phyloP scores from a whole-genome alignment of 169 alveolate species.

The Plasmodium knowlesi region DNA sequence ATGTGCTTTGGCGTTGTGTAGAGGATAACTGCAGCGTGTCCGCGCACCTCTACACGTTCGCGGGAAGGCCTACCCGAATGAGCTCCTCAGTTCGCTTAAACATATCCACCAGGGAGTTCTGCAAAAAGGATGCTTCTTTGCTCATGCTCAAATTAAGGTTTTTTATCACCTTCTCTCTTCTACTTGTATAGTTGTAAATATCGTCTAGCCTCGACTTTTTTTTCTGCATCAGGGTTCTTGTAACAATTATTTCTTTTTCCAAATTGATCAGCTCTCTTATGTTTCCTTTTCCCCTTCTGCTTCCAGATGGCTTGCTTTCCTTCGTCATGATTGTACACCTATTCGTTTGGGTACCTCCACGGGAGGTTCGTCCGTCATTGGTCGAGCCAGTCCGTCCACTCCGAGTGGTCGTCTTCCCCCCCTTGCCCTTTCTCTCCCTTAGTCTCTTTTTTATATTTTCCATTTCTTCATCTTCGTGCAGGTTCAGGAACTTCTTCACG shows the following conservation, averaged over 20 bases:
- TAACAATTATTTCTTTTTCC: conserved; percentile 55
- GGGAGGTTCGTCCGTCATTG: background rate
- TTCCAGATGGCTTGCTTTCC: background rate
- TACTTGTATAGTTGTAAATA: conserved; percentile 40
- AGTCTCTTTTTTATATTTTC: conserved; percentile 8
- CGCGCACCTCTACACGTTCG: background rate
- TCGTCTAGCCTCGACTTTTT: conserved; percentile 37
- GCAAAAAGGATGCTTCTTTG: conserved; percentile 22
- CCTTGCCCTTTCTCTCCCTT: conserved; percentile 9
- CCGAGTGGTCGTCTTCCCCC: background rate
- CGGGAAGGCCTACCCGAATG: conserved; percentile 18
- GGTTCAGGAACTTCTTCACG: conserved; percentile 3
- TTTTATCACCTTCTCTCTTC: conserved; percentile 35
- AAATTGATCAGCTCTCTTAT: conserved; percentile 48
- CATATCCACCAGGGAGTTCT: conserved; percentile 26
- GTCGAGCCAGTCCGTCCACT: background rate
- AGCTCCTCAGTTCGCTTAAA: conserved; percentile 62
- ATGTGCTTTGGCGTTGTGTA: background rate
- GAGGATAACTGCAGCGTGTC: background rate
- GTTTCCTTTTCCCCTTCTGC: conserved; percentile 27
- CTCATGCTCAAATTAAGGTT: conserved; percentile 21
- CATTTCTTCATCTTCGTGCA: conserved; percentile 39
- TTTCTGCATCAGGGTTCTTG: conserved; percentile 50
- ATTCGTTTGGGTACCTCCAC: background rate
- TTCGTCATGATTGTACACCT: background rate